phyloP scores from a whole-genome alignment of 176 grass and related monocot genomes.

The Oropetium thomaeum region DNA sequence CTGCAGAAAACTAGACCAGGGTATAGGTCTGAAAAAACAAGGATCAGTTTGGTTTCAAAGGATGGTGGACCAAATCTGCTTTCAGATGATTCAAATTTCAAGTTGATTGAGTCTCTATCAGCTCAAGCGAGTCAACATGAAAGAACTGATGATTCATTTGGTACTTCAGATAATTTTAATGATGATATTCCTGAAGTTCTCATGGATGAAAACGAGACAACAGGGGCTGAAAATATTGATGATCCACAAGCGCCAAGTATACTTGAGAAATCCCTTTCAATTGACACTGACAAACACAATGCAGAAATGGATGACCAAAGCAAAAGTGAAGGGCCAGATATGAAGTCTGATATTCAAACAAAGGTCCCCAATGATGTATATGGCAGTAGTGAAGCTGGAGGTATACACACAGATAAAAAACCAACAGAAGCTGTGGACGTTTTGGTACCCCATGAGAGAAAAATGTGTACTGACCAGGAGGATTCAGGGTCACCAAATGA shows the following conservation, averaged over 20 bases:
- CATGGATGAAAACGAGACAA: slow-evolving; percentile 35
- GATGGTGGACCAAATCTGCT: slow-evolving; percentile 68
- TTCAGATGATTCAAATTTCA: slow-evolving; percentile 65
- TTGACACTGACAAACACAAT: slow-evolving; percentile 24
- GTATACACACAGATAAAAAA: slow-evolving; percentile 20
- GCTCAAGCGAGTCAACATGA: slow-evolving; percentile 33
- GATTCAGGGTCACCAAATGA: slow-evolving; percentile 17
- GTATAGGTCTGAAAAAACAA: slow-evolving; percentile 58
- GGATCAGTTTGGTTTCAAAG: slow-evolving; percentile 65
- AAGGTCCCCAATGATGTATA: slow-evolving; percentile 22
- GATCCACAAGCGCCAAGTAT: slow-evolving; percentile 34
- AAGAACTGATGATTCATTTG: slow-evolving; percentile 29
- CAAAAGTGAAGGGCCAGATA: slow-evolving; percentile 39
- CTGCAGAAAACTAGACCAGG: slow-evolving; percentile 59
- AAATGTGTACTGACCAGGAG: slow-evolving; percentile 32
- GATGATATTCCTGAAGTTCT: slow-evolving; percentile 26
- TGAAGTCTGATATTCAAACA: slow-evolving; percentile 26
- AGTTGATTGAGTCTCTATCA: slow-evolving; percentile 34
- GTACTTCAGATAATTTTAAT: slow-evolving; percentile 37
- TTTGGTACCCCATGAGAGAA: slow-evolving; percentile 20
- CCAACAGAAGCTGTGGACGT: slow-evolving; percentile 24
- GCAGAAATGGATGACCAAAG: slow-evolving; percentile 32
- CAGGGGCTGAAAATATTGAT: slow-evolving; percentile 39
- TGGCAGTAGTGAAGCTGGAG: slow-evolving; percentile 30
- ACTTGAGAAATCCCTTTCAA: slow-evolving; percentile 26